Percentiles rank a stretch among this genome's conserved stretches.
Conservation (phyloP, 2,329 filamentous ascomycete genomes). For the Sporothrix schenckii region DNA sequence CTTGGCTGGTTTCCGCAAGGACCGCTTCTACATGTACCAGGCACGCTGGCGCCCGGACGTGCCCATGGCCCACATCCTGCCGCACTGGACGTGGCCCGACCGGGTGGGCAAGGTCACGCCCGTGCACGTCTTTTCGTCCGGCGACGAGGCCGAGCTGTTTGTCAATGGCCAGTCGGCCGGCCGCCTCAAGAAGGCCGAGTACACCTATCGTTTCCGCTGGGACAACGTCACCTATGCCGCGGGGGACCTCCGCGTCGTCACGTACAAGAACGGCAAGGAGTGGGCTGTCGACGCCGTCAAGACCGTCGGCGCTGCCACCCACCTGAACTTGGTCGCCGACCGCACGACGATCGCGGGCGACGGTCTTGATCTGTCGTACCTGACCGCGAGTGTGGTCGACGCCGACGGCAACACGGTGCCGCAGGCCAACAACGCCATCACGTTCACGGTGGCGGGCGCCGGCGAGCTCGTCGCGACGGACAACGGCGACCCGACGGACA, state of each 20-base stretch:
- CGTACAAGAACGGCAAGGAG: slow-evolving; percentile 51
- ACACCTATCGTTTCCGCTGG: slow-evolving; percentile 57
- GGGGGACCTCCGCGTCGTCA: slow-evolving; percentile 52
- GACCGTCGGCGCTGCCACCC: slow-evolving; percentile 49
- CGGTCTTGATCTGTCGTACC: slow-evolving; percentile 52
- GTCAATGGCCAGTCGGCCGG: slow-evolving; percentile 55
- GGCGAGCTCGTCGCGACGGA: slow-evolving; percentile 55
- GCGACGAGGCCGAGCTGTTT: slow-evolving; percentile 59
- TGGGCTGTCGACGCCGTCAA: slow-evolving; percentile 51
- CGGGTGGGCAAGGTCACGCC: slow-evolving; percentile 52
- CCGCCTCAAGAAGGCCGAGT: slow-evolving; percentile 40
- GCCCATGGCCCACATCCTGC: slow-evolving; percentile 55
- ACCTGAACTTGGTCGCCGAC: slow-evolving; percentile 46
- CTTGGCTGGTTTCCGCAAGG: slow-evolving; percentile 60
- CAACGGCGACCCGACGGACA: slow-evolving; percentile 54
- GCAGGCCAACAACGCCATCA: slow-evolving; percentile 47
- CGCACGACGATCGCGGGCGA: slow-evolving; percentile 46
- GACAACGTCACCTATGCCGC: slow-evolving; percentile 54
- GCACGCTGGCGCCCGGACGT: slow-evolving; percentile 55
- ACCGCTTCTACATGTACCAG: slow-evolving; percentile 60
- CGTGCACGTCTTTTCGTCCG: slow-evolving; percentile 57
- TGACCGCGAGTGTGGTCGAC: slow-evolving; percentile 53
- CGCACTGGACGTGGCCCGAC: slow-evolving; percentile 60
- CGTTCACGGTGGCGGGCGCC: slow-evolving; percentile 49
- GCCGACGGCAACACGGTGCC: slow-evolving; percentile 49